Percentiles rank a stretch among this genome's conserved stretches.
Conservation (phyloP, 2,329 filamentous ascomycete genomes). For the Blastomyces silverae region DNA sequence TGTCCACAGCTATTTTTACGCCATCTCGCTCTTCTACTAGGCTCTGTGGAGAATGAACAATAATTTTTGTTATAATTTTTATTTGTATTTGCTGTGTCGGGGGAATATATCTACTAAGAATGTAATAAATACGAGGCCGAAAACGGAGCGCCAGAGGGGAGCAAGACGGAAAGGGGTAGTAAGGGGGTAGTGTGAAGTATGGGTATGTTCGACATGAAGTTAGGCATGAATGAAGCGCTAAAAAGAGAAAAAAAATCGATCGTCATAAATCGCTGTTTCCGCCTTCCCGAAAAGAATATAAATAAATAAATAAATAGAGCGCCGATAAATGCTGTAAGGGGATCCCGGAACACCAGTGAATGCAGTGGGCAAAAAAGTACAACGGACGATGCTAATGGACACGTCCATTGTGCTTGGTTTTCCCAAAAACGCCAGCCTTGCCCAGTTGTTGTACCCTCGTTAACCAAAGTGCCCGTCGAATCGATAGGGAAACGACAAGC, state of each 20-base stretch:
- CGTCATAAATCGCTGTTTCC: not conserved
- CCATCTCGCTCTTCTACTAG: too few species aligned
- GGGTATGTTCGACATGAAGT: not conserved
- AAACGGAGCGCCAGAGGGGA: not conserved
- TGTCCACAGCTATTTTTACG: too few species aligned
- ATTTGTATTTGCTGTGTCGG: conserved; percentile 21
- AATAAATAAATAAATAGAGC: not conserved
- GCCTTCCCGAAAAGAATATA: not conserved
- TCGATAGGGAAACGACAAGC: not conserved
- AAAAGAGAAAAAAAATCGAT: not conserved
- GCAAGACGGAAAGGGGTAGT: not conserved
- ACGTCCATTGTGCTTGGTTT: not conserved
- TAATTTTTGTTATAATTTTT: not conserved
- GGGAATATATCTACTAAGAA: not conserved
- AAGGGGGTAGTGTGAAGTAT: not conserved
- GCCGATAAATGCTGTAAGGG: not conserved
- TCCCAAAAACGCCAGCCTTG: not conserved
- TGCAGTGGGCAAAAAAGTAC: not conserved
- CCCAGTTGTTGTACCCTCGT: not conserved
- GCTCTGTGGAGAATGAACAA: too few species aligned
- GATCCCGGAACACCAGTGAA: conserved; percentile 2
- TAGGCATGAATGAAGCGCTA: not conserved
- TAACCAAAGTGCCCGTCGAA: not conserved
- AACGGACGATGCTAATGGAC: not conserved
- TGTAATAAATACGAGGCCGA: not conserved